Evolutionary conservation across 106 monocot species (phyloP).

Genomic region (Triglochin maritima): DNA sequence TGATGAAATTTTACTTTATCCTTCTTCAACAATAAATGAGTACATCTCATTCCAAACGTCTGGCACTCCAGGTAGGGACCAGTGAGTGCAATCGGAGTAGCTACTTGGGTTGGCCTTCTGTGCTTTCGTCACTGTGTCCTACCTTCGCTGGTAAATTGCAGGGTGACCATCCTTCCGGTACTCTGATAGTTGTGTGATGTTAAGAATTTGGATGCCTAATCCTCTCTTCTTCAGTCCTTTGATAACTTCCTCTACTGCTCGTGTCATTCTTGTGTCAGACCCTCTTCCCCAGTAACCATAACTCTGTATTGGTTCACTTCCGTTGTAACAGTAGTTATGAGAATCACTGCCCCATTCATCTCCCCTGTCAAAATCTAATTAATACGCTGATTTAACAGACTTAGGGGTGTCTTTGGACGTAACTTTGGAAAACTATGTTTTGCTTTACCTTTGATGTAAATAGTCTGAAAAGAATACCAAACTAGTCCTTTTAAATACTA

Average conservation of each 20-base stretch:
- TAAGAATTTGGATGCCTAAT: slow-evolving; percentile 41
- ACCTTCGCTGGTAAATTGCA: slow-evolving; percentile 35
- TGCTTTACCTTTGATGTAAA: too few relatives aligned
- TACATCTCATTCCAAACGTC: slow-evolving; percentile 66
- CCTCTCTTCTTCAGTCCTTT: slow-evolving; percentile 32
- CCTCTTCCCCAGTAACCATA: slow-evolving; percentile 29
- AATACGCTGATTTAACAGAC: background rate
- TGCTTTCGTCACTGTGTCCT: slow-evolving; percentile 15
- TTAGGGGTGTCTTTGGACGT: too few relatives aligned
- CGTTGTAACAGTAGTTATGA: slow-evolving; percentile 34
- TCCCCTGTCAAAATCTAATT: slow-evolving; percentile 20
- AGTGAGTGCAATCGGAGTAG: slow-evolving; percentile 62
- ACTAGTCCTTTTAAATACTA: too few relatives aligned
- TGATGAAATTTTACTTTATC: too few relatives aligned
- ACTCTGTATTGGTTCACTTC: slow-evolving; percentile 35
- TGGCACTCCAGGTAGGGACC: slow-evolving; percentile 85
- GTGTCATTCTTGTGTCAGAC: slow-evolving; percentile 29
- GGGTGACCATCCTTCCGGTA: slow-evolving; percentile 66
- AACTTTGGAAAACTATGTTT: too few relatives aligned
- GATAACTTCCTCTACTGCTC: slow-evolving; percentile 6
- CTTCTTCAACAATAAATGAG: slow-evolving; percentile 17
- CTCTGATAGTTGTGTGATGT: slow-evolving; percentile 69
- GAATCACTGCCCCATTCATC: slow-evolving; percentile 33
- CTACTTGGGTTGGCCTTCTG: slow-evolving; percentile 39
- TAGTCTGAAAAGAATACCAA: too few relatives aligned